Evolutionary conservation across 306 rosid species (phyloP), one percentile per base, ranked within the genome.

Genomic region (Purshia tridentata): DNA sequence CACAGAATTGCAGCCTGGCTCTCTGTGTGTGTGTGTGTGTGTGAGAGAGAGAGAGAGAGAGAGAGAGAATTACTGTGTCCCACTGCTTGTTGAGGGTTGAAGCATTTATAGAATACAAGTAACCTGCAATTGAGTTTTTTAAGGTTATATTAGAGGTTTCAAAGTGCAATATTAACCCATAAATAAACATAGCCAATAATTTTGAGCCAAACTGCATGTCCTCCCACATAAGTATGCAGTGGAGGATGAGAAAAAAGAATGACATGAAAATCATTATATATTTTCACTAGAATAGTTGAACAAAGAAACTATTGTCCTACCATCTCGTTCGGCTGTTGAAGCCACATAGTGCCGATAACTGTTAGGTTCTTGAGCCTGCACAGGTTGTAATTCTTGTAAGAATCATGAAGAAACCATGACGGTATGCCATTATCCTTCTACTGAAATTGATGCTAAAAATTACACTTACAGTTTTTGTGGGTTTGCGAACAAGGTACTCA

Each of bases 401-500:
- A 77, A 62, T 73, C 74, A 59, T 74, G 70, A 78, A 76, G 47
- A 64, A 76, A 72, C 45, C 49, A 68, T 67, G 68, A 70, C 47
- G 58, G 42, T 29, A 44, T 57, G 37, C 37, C 60, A 64, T 58
- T 18, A 74, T 77, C 13, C 39, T 66, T 54, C 53, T 50, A 6
- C 67, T 20, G 68, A 53, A 48, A 57, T 22, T 45, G 72, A 3
- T 18, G 64, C 70, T 10, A 12, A 54, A 64, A 56, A 54, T 15
- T 54, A 80, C 45, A 75, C 94, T 67, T 71, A 91, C 96, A n/a
- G 68, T 52, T 79, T 65, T 87, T 37, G 87, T 87, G 39, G 99
- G 98, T 65, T 94, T 94, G 61, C 96, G 99, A 81, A 94, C 91
- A 73, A 94, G 92, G 82, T 89, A 91, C 78, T 91, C 97, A 74